Evolutionary conservation across 1,284 basidiomycete genomes (phyloP).

Genomic region (Apiotrichum siamense): DNA sequence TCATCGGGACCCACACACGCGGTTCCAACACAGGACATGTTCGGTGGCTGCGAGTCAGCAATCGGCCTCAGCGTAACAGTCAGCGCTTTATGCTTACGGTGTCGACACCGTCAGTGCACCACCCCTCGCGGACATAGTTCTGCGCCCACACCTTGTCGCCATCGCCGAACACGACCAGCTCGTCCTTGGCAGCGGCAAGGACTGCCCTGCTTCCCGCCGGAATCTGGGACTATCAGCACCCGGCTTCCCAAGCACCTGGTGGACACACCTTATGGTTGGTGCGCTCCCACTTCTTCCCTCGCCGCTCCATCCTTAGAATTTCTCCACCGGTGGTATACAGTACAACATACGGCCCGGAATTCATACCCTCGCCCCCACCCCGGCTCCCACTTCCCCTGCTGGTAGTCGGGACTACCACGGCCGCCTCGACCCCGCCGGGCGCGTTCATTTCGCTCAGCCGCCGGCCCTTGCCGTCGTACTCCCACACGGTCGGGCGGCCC

Average conservation of each 20-base stretch:
- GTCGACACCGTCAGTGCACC: neutral
- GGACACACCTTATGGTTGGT: constrained; percentile 5
- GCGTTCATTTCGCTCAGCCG: constrained; percentile 16
- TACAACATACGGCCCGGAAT: neutral
- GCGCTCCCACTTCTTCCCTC: constrained; percentile 5
- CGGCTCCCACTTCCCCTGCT: too few relatives aligned
- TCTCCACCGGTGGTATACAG: neutral
- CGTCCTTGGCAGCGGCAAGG: neutral
- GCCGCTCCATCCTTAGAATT: constrained; percentile 2
- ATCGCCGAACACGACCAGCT: neutral
- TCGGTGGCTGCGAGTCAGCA: neutral
- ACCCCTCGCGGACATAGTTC: neutral
- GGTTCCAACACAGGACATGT: too few relatives aligned
- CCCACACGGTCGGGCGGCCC: constrained; percentile 12
- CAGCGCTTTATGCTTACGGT: neutral
- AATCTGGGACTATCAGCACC: neutral
- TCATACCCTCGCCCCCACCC: too few relatives aligned
- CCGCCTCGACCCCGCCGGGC: neutral
- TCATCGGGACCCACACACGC: too few relatives aligned
- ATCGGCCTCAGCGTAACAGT: neutral
- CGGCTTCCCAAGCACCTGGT: too few relatives aligned
- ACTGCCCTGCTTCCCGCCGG: neutral
- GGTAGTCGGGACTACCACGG: too few relatives aligned
- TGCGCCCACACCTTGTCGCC: constrained; percentile 3
- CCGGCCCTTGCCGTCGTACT: constrained; percentile 21